phyloP scores from a whole-genome alignment of 148 eudicot species.

The Rhododendron vialii region DNA sequence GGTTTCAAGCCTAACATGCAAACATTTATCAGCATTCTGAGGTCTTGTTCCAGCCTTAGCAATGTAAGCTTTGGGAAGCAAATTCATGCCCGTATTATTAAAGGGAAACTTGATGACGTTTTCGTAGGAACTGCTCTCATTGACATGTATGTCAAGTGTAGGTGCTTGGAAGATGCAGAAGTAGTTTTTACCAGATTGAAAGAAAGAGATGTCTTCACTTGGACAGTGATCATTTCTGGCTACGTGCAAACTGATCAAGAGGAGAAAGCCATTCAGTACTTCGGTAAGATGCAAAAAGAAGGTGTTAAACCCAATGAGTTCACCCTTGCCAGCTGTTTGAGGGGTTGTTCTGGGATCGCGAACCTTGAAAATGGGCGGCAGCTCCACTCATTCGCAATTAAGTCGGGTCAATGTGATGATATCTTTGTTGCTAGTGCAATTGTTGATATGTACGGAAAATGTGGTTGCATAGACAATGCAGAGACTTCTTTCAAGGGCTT shows the following conservation, averaged over 20 bases:
- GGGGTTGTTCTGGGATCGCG: slow-evolving; percentile 31
- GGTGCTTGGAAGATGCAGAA: slow-evolving; percentile 26
- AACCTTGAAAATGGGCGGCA: slow-evolving; percentile 37
- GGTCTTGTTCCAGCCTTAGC: slow-evolving; percentile 34
- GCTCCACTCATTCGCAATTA: slow-evolving; percentile 36
- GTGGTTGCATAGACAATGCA: slow-evolving; percentile 41
- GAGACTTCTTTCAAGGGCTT: slow-evolving; percentile 25
- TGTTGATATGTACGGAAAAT: slow-evolving; percentile 48
- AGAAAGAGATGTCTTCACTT: slow-evolving; percentile 31
- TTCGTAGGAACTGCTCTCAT: slow-evolving; percentile 38
- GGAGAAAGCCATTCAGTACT: slow-evolving; percentile 33
- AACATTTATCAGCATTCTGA: slow-evolving; percentile 32
- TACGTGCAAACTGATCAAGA: slow-evolving; percentile 38
- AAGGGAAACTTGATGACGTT: slow-evolving; percentile 17
- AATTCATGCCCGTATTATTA: slow-evolving; percentile 36
- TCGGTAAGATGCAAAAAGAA: slow-evolving; percentile 38
- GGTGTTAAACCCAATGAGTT: slow-evolving; percentile 39
- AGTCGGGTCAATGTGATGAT: slow-evolving; percentile 35
- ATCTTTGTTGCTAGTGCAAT: slow-evolving; percentile 37
- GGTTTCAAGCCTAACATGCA: slow-evolving; percentile 39
- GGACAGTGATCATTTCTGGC: slow-evolving; percentile 40
- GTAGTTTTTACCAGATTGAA: slow-evolving; percentile 22
- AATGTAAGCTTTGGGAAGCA: slow-evolving; percentile 33
- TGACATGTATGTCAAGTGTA: slow-evolving; percentile 47
- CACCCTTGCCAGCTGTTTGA: slow-evolving; percentile 42